Percentiles rank a stretch among this genome's conserved stretches.
Conservation (phyloP, 192 early-diverging fungal species). For the Rhizophagus prolifer region DNA sequence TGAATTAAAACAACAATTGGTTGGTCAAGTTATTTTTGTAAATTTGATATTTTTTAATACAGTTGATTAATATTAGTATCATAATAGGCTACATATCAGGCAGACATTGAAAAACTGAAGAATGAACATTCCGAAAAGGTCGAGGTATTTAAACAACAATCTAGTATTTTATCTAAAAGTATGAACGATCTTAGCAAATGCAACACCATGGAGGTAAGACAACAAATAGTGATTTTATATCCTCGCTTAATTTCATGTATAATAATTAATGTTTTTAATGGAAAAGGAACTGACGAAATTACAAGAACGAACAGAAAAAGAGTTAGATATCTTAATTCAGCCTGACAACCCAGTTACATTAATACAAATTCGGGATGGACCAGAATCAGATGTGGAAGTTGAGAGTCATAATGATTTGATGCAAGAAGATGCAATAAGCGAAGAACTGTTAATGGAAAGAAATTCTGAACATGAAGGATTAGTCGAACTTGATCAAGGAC, state of each 20-base stretch:
- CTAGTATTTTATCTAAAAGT: not conserved
- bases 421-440: not conserved
- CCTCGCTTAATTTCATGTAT: not conserved
- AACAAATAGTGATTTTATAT: not conserved
- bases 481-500: conserved; percentile 1
- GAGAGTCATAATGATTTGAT: not conserved
- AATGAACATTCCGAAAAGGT: conserved; percentile 44
- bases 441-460: not conserved
- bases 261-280: not conserved
- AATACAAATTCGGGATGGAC: not conserved
- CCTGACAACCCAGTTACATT: not conserved
- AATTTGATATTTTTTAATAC: not conserved
- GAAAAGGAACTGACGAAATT: not conserved
- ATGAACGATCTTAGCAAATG: conserved; percentile 6
- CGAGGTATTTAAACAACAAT: conserved; percentile 36
- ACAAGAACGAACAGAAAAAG: conserved; percentile 9
- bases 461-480: not conserved
- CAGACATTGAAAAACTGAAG: conserved; percentile 35
- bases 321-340: not conserved
- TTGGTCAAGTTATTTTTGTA: conserved; percentile 7
- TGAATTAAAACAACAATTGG: conserved; percentile 30
- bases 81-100: conserved; percentile 29
- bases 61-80: conserved; percentile 23
- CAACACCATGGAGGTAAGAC: not conserved
- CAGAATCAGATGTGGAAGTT: conserved; percentile 2